phyloP scores from a whole-genome alignment of 768 basidiomycete species.

The Leucosporidium yakuticum region DNA sequence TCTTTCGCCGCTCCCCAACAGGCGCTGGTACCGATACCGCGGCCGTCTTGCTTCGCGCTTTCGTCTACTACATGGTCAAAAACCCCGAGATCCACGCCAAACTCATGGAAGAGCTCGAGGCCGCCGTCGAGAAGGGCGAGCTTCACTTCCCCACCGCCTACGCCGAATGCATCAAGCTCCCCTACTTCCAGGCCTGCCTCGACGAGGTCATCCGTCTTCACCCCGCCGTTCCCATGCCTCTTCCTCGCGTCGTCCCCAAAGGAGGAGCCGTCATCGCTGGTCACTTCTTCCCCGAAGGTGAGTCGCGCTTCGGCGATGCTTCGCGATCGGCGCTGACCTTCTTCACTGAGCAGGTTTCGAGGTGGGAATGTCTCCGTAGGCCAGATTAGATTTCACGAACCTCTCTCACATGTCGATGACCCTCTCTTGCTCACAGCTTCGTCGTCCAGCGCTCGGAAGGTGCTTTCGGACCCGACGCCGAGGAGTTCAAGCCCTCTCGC shows the following conservation, averaged over 20 bases:
- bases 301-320: no score
- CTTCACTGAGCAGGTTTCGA: no score
- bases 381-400: no score
- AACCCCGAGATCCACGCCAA: conserved; percentile 1
- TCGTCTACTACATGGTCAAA: conserved; percentile 13
- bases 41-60: conserved; percentile 7
- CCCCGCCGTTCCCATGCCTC: conserved; percentile 24
- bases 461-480: no score
- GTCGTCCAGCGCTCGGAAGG: no score
- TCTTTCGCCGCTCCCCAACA: no score
- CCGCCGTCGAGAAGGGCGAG: background rate
- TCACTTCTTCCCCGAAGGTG: no score
- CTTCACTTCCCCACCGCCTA: background rate
- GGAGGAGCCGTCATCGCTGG: conserved; percentile 8
- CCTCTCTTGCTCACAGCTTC: no score
- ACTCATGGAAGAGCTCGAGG: conserved; percentile 11
- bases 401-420: no score
- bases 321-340: no score
- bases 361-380: no score
- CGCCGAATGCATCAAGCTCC: background rate
- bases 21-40: conserved; percentile 10
- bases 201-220: conserved; percentile 34
- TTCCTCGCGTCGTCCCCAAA: conserved; percentile 26
- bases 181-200: conserved; percentile 23
- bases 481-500: no score